Evolutionary conservation across 257 asterid genomes (phyloP), one percentile per base, ranked within the genome.

Genomic region (Solanum dulcamara): DNA sequence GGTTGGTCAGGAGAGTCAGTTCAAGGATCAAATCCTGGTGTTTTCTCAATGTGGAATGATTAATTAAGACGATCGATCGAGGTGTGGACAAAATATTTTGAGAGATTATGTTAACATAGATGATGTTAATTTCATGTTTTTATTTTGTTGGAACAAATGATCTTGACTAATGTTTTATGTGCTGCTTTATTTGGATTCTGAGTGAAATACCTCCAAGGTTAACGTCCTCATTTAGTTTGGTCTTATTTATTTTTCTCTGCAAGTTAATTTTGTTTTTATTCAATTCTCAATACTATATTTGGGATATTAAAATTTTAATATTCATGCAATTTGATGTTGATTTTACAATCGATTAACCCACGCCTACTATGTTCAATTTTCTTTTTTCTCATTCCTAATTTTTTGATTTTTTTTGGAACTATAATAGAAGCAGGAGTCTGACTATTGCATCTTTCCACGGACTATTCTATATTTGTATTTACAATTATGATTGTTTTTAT

Each of bases 41-140:
- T 86, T 18, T 92, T 93, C 75, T 87, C 89, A 22, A 94, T 92
- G 96, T 94, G 98, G 98, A 93, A 94, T 89, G 93, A 91, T 14
- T 20, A 4, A 10, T 20, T 38, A 15, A 44, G 38, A 64, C 20
- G 6, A 14, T 5, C 46, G 51, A 46, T 46, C 7, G 6, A 5
- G 12, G 6, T 10, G 60, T 40, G 77, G 66, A 64, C 37, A n/a
- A 22, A 20, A 80, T 55, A 48, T 70, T 33, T 70, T 70, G 50
- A 70, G 79, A 70, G 2, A 70, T 35, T 70, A 10, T 70, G 79
- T 18, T 70, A 68, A 68, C 48, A 33, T 35, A 68, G 48, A 18
- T 35, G 28, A 35, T 18, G 79, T 70, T 70, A 70, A 20, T 70
- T 35, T 70, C 48, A 70, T 70, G 48, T 35, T 70, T 33, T 35